Base-by-base conservation (phyloP, 148 eudicot species). In the Spergularia bocconei region DNA sequence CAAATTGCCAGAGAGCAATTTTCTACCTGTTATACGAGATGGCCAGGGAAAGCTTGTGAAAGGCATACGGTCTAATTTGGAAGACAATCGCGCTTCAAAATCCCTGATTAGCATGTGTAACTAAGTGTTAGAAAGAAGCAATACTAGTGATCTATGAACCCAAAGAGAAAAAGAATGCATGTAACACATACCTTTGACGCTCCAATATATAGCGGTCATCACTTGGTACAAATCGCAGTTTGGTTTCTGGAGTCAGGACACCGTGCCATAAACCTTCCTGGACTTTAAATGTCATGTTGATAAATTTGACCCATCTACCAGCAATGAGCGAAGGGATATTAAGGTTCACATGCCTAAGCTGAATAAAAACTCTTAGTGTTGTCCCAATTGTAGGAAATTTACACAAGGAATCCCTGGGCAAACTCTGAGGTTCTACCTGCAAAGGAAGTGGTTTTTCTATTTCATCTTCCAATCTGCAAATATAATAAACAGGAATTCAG, bases 11-110 rank as follows among this genome's bases (percentile, higher is more conserved):
- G 77, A 70, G 39, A 67, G 48, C 52, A 63, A 51, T 23, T 48
- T 17, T 41, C 63, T 66, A 92, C 97, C 98, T 86, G 97, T 86
- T 59, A 92, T 68, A 64, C 62, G 76, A 75, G 87, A 84, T 68
- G 90, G 87, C 90, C 91, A 85, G 25, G 97, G 96, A 80, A 90
- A 87, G 76, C 98, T 76, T 3, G 87, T 20, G 41, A 74, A 84
- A n/a, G 98, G 97, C 96, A 91, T 92, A 74, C 93, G 80, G 8
- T 75, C 87, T 80, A 82, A 85, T 33, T 86, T 83, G 44, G 90
- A 82, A 23, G 79, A 67, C 2, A 81, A 23, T 62, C 98, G 88
- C 75, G 85, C 89, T 52, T 84, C 82, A 69, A 78, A 83, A 23
- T 72, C 68, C 84, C 97, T 94, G 69, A 78, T 74, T 41, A 65